Evolutionary conservation across 768 basidiomycete genomes (phyloP).

Genomic region (Collybia mongolica): DNA sequence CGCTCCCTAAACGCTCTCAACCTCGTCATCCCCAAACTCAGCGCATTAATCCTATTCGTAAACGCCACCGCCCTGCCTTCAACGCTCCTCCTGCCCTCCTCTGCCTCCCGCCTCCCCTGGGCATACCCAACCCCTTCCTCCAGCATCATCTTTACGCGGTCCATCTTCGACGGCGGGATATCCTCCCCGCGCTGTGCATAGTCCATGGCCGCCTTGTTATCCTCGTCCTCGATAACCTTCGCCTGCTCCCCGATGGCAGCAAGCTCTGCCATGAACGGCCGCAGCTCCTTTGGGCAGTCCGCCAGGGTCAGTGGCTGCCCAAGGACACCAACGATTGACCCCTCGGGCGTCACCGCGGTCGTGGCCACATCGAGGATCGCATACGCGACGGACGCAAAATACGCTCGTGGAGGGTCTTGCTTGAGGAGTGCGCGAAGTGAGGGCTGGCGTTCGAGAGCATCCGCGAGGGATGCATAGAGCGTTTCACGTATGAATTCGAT

Average conservation of each 20-base stretch:
- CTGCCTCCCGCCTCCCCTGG: constrained; percentile 18
- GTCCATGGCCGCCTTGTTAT: constrained; percentile 51
- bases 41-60: constrained; percentile 73
- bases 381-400: constrained; percentile 72
- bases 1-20: constrained; percentile 71
- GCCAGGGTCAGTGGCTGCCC: constrained; percentile 53
- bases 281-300: constrained; percentile 61
- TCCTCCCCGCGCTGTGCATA: constrained; percentile 31
- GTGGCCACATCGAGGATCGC: constrained; percentile 72
- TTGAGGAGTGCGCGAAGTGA: constrained; percentile 55
- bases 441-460: constrained; percentile 56
- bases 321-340: constrained; percentile 54
- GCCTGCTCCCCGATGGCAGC: constrained; percentile 51
- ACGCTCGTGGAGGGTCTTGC: constrained; percentile 69
- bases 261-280: constrained; percentile 72
- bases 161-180: constrained; percentile 46
- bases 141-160: constrained; percentile 56
- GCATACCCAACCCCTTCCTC: constrained; percentile 56
- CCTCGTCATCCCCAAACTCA: constrained; percentile 70
- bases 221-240: constrained; percentile 48
- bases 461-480: constrained; percentile 77
- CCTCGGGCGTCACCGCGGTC: constrained; percentile 45
- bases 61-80: constrained; percentile 70
- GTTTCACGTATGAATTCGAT: constrained; percentile 86
- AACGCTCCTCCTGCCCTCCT: constrained; percentile 45